Evolutionary conservation across 2,329 filamentous ascomycete species (phyloP).

Genomic region (Microascus cirrosus): DNA sequence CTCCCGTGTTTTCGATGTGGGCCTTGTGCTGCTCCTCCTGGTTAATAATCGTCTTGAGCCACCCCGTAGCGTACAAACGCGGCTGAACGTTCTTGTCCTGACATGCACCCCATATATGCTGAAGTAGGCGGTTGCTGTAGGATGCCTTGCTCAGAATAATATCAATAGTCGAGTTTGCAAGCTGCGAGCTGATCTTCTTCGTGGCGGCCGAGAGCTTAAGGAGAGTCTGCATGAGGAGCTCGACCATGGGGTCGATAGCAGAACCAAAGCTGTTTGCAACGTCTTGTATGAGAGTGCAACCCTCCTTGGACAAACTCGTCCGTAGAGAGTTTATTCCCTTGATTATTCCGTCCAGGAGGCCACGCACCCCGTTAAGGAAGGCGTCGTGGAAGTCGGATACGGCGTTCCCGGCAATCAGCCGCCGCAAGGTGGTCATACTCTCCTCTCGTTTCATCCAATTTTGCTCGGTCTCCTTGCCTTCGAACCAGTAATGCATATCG

Average conservation of each 20-base stretch:
- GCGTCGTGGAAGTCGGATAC: slow-evolving; percentile 62
- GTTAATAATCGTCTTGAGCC: slow-evolving; percentile 73
- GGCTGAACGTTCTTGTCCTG: slow-evolving; percentile 93
- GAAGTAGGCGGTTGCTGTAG: slow-evolving; percentile 70
- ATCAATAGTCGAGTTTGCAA: slow-evolving; percentile 72
- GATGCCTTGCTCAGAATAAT: slow-evolving; percentile 68
- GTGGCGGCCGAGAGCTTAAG: slow-evolving; percentile 83
- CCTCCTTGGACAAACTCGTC: slow-evolving; percentile 83
- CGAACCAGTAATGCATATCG: slow-evolving; percentile 72
- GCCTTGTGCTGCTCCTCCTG: slow-evolving; percentile 70
- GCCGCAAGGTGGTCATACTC: slow-evolving; percentile 63
- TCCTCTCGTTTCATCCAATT: slow-evolving; percentile 89
- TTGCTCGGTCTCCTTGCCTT: slow-evolving; percentile 78
- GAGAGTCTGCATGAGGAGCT: slow-evolving; percentile 78
- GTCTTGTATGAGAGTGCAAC: slow-evolving; percentile 75
- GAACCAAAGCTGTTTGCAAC: slow-evolving; percentile 66
- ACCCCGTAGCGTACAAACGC: slow-evolving; percentile 65
- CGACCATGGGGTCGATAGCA: slow-evolving; percentile 76
- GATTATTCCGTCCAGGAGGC: slow-evolving; percentile 74
- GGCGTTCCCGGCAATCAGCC: slow-evolving; percentile 74
- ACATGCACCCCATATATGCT: slow-evolving; percentile 71
- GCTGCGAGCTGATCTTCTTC: slow-evolving; percentile 85
- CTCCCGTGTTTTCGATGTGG: slow-evolving; percentile 74
- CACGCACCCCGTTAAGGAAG: slow-evolving; percentile 61
- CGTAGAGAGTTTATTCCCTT: slow-evolving; percentile 75